Percentiles rank a stretch among this genome's conserved stretches.
Conservation (phyloP, 2,329 filamentous ascomycete genomes). For the Dryadomyces quercus-mongolicae region DNA sequence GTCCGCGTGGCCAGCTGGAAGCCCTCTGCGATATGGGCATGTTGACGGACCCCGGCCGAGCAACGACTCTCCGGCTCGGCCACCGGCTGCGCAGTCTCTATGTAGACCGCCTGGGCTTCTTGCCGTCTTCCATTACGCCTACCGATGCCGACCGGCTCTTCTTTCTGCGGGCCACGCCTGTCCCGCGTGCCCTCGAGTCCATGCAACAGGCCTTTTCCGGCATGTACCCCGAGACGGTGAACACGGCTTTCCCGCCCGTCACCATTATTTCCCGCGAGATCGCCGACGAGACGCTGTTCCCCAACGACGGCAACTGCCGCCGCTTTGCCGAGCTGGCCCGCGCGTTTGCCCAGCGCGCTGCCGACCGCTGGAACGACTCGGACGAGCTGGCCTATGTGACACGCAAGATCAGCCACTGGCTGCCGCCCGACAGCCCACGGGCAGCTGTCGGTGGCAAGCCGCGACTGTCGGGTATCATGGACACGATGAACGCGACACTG, state of each 20-base stretch:
- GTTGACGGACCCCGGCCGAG: slow-evolving; percentile 62
- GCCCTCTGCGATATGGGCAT: slow-evolving; percentile 68
- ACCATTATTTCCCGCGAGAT: slow-evolving; percentile 54
- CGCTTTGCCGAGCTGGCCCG: slow-evolving; percentile 58
- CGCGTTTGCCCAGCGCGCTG: slow-evolving; percentile 60
- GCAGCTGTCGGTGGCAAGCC: slow-evolving; percentile 79
- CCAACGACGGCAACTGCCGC: slow-evolving; percentile 63
- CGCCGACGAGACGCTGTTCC: slow-evolving; percentile 66
- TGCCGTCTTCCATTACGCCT: slow-evolving; percentile 41
- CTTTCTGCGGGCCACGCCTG: slow-evolving; percentile 62
- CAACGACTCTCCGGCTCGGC: slow-evolving; percentile 60
- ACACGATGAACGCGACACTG: slow-evolving; percentile 79
- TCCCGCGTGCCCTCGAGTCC: slow-evolving; percentile 65
- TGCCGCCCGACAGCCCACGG: slow-evolving; percentile 55
- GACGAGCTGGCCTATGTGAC: slow-evolving; percentile 78
- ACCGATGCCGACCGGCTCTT: slow-evolving; percentile 37
- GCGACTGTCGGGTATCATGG: slow-evolving; percentile 80
- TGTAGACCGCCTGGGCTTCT: slow-evolving; percentile 60
- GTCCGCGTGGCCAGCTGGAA: slow-evolving; percentile 60
- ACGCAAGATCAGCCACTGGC: slow-evolving; percentile 67
- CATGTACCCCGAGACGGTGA: slow-evolving; percentile 48
- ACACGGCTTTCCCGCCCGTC: slow-evolving; percentile 31
- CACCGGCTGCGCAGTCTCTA: slow-evolving; percentile 58
- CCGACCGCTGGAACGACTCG: slow-evolving; percentile 61
- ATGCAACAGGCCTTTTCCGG: slow-evolving; percentile 65